These are phyloP conservation scores for Colletotrichum spaethianum DNA, from an alignment of 2,329 filamentous ascomycete genomes.

Conservation along the genomic window DNA sequence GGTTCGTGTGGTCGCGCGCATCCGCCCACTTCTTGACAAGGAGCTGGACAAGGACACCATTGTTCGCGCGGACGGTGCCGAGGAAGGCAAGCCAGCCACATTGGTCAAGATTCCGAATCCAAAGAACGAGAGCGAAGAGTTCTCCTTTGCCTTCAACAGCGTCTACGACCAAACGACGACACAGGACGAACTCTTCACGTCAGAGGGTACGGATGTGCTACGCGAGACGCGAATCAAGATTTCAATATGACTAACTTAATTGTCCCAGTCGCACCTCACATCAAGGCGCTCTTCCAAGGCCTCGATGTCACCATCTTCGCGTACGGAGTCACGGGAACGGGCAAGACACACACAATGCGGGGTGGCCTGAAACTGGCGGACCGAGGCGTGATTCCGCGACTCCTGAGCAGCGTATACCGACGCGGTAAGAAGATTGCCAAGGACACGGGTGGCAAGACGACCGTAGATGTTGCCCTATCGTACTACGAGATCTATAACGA, in stretches of 20 bases:
- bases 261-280: constrained; percentile 81
- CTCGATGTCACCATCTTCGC: constrained; percentile 92
- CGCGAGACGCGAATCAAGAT: constrained; percentile 26
- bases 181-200: constrained; percentile 90
- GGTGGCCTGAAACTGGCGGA: constrained; percentile 89
- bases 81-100: constrained; percentile 72
- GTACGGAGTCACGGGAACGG: constrained; percentile 93
- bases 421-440: constrained; percentile 88
- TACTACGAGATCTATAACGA: constrained; percentile 99
- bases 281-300: constrained; percentile 93
- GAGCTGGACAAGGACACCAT: constrained; percentile 92
- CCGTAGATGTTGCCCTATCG: constrained; percentile 82
- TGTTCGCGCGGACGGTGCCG: constrained; percentile 76
- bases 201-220: constrained; percentile 76
- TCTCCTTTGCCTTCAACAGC: constrained; percentile 93
- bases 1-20: constrained; percentile 90
- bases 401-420: constrained; percentile 89
- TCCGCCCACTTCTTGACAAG: constrained; percentile 88
- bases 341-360: constrained; percentile 97
- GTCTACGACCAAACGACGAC: constrained; percentile 87
- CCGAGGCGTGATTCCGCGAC: constrained; percentile 87
- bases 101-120: constrained; percentile 93
- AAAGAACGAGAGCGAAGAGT: constrained; percentile 92
- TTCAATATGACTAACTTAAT: constrained; percentile 22
- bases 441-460: constrained; percentile 79